Base-by-base conservation (phyloP, 169 alveolate species). In the Plasmodium chabaudi region DNA sequence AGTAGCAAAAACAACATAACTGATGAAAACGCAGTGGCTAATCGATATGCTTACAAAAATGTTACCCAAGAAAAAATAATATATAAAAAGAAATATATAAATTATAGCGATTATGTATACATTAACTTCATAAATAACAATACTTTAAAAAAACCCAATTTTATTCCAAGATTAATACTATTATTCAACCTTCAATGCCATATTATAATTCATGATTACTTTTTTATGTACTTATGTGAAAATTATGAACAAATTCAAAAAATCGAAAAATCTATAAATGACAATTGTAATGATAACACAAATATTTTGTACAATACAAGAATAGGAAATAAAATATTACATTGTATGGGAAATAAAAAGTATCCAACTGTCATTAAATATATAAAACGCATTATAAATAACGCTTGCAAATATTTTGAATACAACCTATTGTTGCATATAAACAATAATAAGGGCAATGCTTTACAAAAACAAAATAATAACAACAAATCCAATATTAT, bases 161-260 rank as follows among this genome's bases (percentile, higher is more conserved):
- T 79, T 46, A 67, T 79, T 15, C 89, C 89, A 9, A 79, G 57
- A 51, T 57, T 61, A 67, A 79, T 79, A 53, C 64, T 65, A 15
- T 19, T 79, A 53, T 79, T 55, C 39, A 79, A 79, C 42, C 68
- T 79, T 1, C 89, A 69, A 34, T 79, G 89, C 51, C 44, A 19
- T 47, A 79, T 79, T 60, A 79, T 79, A 57, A 65, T 79, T 39
- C 89, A 79, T 27, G 89, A 79, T 67, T 79, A 59, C 49, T 56
- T 79, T 79, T 79, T 79, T 49, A 59, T 53, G 49, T 79, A 79
- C 47, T 61, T 79, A 15, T 39, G 65, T 27, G 72, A 79, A 65
- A 51, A 68, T 79, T 79, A 13, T 67, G 21, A 71, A 49, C 15
- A 79, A 79, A 79, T 67, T 7, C 15, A 67, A 63, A 47, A 57